Base-by-base conservation (phyloP, 2,329 filamentous ascomycete genomes). In the Talaromyces sp. region DNA sequence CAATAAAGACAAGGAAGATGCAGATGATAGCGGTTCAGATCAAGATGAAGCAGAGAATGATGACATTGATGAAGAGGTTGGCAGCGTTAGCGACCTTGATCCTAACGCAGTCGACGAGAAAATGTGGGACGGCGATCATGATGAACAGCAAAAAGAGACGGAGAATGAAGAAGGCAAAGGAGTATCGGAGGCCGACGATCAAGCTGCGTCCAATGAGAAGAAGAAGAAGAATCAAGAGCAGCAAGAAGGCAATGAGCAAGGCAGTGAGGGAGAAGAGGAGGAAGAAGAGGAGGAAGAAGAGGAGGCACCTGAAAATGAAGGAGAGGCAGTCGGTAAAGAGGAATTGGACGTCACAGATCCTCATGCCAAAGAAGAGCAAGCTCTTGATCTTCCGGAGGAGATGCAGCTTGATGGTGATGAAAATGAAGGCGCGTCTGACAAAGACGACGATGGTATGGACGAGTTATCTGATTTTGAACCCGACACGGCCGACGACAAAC, bases 61-160 rank as follows among this genome's bases (percentile, higher is more conserved):
- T 29, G 84, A 86, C 50, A 88, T 95, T 71, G 92, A 97, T 65
- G 92, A 96, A 68, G 91, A 97, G 74, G 85, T 89, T 5, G 94
- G 92, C 1, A 89, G 92, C 68, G 92, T 97, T 11, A 91, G 97
- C 76, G 91, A 96, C 68, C 80, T 96, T 48, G 93, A 96, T 67
- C 88, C 91, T 12, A 89, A 87, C 17, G 90, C 93, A 21, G 89
- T 97, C 1, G 95, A 99, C 71, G 95, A 99, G 78, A 99, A 97
- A 80, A 92, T 97, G 84, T 99, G 94, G 94, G 92, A 99, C 74
- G 92, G 92, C 43, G 87, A 88, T 52, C 77, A 78, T 41, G 88
- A 91, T 50, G 82, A 88, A 54, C 83, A 92, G 51, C 75, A 80
- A 60, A 80, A 79, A 61, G 86, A 92, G 54, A 87, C 89, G 1